Base-by-base conservation (phyloP, 108 stramenopile genomes). In the Fragilariopsis cylindrus region DNA sequence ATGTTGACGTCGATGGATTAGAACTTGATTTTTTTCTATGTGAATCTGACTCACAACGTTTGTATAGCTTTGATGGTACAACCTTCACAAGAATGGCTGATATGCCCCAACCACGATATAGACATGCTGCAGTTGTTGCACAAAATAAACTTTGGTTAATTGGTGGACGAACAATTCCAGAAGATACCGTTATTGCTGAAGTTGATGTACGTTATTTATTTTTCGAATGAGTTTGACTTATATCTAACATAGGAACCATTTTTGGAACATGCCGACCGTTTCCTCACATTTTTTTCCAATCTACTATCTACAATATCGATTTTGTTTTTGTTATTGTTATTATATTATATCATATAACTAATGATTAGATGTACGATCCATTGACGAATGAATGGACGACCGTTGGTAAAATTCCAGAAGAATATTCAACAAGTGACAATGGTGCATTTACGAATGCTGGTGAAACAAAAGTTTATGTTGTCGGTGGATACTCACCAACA, bases 401-500 rank as follows among this genome's bases (percentile, higher is more conserved):
- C 43, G 70, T 75, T 45, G 67, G 74, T 8, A 74, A 44, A 7
- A 65, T 89, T 19, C 81, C 86, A 0, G 78, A 67, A 4, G 71
- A 57, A 4, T 83, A 78, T 49, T 16, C 54, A 2, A 70, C 85
- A 0, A 81, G 80, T 8, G 92, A 92, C 73, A 70, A 69, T 19
- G 86, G 81, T 0, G 76, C 73, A 39, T 85, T 88, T 60, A 60
- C 65, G 8, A 62, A 48, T 11, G 42, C 62, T 12, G 73, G 80
- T 8, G 78, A 62, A 1, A 16, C 60, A 18, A 65, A 56, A 42
- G 77, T 83, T 12, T 89, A 81, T 69, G 53, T 90, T 40, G 81
- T 82, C 39, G 92, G 88, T 4, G 92, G 92, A 30, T 92, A 84
- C 69, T 66, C 87, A 70, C 70, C 45, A 3, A 57, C 58, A 16